phyloP scores from a whole-genome alignment of 768 basidiomycete species.

The Lenzites betulinus region DNA sequence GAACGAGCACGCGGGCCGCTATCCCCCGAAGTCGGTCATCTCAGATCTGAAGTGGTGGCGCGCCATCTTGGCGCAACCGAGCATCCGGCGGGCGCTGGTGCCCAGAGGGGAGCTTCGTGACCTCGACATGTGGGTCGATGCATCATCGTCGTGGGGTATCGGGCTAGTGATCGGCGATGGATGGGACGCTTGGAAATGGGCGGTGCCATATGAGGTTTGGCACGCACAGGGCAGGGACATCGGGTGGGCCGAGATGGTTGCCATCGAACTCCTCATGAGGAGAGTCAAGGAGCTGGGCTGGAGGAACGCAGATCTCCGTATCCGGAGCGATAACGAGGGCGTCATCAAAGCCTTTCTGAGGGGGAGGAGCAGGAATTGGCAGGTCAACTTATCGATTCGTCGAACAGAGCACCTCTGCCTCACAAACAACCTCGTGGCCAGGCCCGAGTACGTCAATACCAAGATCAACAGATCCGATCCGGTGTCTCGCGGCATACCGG shows the following conservation, averaged over 20 bases:
- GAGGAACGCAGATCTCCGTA: background rate
- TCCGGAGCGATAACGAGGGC: slow-evolving; percentile 6
- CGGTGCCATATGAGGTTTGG: background rate
- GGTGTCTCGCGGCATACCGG: slow-evolving; percentile 13
- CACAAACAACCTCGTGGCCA: background rate
- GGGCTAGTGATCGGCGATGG: background rate
- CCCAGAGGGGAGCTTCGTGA: background rate
- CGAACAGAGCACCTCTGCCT: slow-evolving; percentile 3
- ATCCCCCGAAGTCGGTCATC: slow-evolving; percentile 27
- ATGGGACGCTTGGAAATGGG: background rate
- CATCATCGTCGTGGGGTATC: background rate
- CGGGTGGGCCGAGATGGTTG: slow-evolving; percentile 14
- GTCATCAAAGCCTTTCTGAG: background rate
- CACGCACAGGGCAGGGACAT: background rate
- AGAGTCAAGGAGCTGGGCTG: background rate
- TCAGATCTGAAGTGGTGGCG: slow-evolving; percentile 40
- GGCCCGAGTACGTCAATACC: background rate
- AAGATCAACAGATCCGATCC: slow-evolving; percentile 2
- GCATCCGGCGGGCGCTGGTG: background rate
- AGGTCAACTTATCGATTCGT: slow-evolving; percentile 5
- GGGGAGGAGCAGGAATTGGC: slow-evolving; percentile 1
- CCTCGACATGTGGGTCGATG: background rate
- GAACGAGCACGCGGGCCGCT: slow-evolving; percentile 7
- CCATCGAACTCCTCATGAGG: background rate
- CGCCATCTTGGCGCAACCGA: background rate